Conservation (phyloP, 768 basidiomycete species). For the Pholiota conissans region DNA sequence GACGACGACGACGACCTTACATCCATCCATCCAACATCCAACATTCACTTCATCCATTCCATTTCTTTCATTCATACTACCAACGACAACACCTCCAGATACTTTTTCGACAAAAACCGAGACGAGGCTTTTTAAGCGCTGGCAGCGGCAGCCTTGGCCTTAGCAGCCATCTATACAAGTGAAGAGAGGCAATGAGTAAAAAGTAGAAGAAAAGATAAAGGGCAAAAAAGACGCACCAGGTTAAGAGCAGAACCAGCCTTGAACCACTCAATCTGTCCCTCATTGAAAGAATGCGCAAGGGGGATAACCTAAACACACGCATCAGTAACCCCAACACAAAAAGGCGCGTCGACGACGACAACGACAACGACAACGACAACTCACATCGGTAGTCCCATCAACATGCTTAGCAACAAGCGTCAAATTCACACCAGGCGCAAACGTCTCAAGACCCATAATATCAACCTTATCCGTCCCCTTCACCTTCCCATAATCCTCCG, state of each 20-base stretch:
- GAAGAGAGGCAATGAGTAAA: background rate
- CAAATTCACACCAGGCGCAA: conserved; percentile 92
- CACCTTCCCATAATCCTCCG: conserved; percentile 93
- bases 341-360: conserved; percentile 22
- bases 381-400: conserved; percentile 71
- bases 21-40: too few relatives aligned
- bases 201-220: conserved; percentile 5
- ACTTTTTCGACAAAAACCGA: too few relatives aligned
- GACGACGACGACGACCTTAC: too few relatives aligned
- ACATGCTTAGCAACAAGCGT: conserved; percentile 79
- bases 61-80: conserved; percentile 1
- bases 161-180: conserved; percentile 63
- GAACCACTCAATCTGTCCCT: conserved; percentile 98
- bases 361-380: conserved; percentile 34
- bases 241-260: conserved; percentile 95
- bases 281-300: conserved; percentile 93
- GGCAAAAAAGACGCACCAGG: conserved; percentile 51
- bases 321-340: conserved; percentile 11
- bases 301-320: conserved; percentile 52
- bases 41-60: conserved; percentile 6
- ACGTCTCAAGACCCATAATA: conserved; percentile 85
- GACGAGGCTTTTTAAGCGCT: conserved; percentile 18
- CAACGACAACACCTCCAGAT: too few relatives aligned
- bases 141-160: conserved; percentile 41
- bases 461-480: conserved; percentile 85